phyloP scores from a whole-genome alignment of 441 rosid genomes.

The Francoa sonchifolia region DNA sequence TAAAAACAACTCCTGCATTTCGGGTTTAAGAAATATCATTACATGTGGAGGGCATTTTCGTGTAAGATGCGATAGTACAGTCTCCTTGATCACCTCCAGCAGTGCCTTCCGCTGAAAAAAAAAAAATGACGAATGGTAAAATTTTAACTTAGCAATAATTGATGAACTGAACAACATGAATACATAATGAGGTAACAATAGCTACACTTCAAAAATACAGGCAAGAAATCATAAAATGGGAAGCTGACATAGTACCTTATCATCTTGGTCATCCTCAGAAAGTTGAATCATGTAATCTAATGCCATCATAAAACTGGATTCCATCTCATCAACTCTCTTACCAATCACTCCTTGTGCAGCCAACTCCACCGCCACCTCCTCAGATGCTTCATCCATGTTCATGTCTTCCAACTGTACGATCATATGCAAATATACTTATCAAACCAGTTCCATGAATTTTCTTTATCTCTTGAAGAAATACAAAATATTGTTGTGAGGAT shows the following conservation, averaged over 20 bases:
- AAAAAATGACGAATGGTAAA: slow-evolving; percentile 14
- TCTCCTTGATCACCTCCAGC: slow-evolving; percentile 86
- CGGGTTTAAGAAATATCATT: slow-evolving; percentile 16
- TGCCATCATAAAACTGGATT: slow-evolving; percentile 89
- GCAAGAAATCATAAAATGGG: neutral
- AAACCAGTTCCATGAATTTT: neutral
- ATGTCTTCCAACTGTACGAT: slow-evolving; percentile 56
- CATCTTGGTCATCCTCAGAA: slow-evolving; percentile 75
- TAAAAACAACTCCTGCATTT: neutral
- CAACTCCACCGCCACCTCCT: slow-evolving; percentile 79
- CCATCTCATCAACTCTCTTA: slow-evolving; percentile 89
- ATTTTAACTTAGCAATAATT: neutral
- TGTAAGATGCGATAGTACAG: slow-evolving; percentile 71
- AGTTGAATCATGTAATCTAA: slow-evolving; percentile 83
- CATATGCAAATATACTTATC: neutral
- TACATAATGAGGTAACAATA: neutral
- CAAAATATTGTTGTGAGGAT: too few species aligned
- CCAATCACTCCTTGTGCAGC: slow-evolving; percentile 93
- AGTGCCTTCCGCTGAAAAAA: slow-evolving; percentile 59
- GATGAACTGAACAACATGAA: neutral
- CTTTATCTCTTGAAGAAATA: too few species aligned
- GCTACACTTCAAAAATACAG: neutral
- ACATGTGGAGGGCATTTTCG: slow-evolving; percentile 83
- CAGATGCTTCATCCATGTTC: slow-evolving; percentile 86
- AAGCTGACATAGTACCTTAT: slow-evolving; percentile 33